Base-by-base conservation (phyloP, 768 basidiomycete species). In the Lactarius pseudohatsudake region DNA sequence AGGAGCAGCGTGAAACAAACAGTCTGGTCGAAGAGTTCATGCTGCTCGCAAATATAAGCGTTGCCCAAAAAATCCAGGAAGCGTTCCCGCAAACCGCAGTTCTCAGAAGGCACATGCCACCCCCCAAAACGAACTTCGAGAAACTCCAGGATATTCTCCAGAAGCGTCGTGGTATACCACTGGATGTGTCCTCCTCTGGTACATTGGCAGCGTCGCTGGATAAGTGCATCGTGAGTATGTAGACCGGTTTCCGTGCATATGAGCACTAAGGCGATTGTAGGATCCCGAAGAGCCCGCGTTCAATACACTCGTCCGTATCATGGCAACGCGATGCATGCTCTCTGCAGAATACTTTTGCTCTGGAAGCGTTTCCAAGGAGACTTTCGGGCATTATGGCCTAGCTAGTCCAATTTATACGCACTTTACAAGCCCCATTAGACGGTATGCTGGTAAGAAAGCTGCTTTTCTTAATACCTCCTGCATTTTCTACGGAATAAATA, bases 301-400 rank as follows among this genome's bases (percentile, higher is more conserved):
- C 82, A 99, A 98, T 72, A 98, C 95, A 0, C 85, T 98, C 20
- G 96, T 99, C 43, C 88, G 97, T 50, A 98, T 99, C 76, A 98
- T 99, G 96, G 96, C 97, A 3, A 98, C 96, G 3, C 82, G 97
- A 36, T 98, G 97, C 76, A 99, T 99, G 97, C 82, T 98, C 30
- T 89, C 96, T 0, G 97, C 97, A 22, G 97, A 99, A 75, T 99
- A 99, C 76, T 98, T 98, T 79, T 94, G 92, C 75, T 92, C 96
- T 0, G 96, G 97, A 10, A 95, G 94, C 71, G 94, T 98, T 3
- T 86, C 89, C 0, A 85, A 89, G 58, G 95, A 97, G 69, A 89
- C 94, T 0, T 99, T 98, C 74, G 90, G 92, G 2, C 97, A 98
- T 76, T 99, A 99, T 75, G 97, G 97, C 47, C 84, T 99, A n/a